Evolutionary conservation across 306 rosid species (phyloP).

Genomic region (Quercus engelmannii): DNA sequence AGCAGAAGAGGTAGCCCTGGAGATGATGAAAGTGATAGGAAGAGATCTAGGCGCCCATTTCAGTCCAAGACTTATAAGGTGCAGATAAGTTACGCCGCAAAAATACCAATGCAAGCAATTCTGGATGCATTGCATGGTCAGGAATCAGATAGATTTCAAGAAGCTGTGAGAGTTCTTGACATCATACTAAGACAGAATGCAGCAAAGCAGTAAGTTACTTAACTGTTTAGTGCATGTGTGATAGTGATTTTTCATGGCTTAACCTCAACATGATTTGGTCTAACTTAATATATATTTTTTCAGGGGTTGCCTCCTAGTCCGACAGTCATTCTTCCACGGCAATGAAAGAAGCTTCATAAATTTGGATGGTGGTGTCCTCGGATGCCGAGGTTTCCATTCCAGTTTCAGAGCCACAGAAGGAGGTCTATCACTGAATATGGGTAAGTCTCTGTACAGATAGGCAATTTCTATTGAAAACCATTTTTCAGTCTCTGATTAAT

Average conservation of each 20-base stretch:
- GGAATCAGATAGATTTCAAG: slow-evolving; percentile 28
- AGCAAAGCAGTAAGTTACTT: slow-evolving; percentile 36
- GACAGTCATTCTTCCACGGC: slow-evolving; percentile 50
- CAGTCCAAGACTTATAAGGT: slow-evolving; percentile 28
- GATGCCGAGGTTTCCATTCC: slow-evolving; percentile 51
- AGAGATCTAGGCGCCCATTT: slow-evolving; percentile 28
- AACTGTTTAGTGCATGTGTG: background rate
- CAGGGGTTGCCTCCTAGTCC: slow-evolving; percentile 51
- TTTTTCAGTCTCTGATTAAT: too few relatives aligned
- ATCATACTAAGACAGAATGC: slow-evolving; percentile 44
- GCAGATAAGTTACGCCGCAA: slow-evolving; percentile 22
- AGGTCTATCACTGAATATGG: slow-evolving; percentile 45
- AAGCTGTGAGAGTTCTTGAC: slow-evolving; percentile 38
- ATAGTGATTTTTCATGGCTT: background rate
- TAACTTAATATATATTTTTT: background rate
- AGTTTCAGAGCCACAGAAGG: slow-evolving; percentile 47
- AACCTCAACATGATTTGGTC: background rate
- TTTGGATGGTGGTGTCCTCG: slow-evolving; percentile 40
- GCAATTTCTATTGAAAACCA: background rate
- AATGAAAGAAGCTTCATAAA: slow-evolving; percentile 22
- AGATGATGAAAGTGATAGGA: slow-evolving; percentile 7
- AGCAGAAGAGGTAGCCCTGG: slow-evolving; percentile 14
- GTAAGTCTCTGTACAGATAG: slow-evolving; percentile 14
- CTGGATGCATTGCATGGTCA: slow-evolving; percentile 28
- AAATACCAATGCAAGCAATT: slow-evolving; percentile 39